Conservation (phyloP, 108 stramenopile genomes). For the Licmophora abbreviata region DNA sequence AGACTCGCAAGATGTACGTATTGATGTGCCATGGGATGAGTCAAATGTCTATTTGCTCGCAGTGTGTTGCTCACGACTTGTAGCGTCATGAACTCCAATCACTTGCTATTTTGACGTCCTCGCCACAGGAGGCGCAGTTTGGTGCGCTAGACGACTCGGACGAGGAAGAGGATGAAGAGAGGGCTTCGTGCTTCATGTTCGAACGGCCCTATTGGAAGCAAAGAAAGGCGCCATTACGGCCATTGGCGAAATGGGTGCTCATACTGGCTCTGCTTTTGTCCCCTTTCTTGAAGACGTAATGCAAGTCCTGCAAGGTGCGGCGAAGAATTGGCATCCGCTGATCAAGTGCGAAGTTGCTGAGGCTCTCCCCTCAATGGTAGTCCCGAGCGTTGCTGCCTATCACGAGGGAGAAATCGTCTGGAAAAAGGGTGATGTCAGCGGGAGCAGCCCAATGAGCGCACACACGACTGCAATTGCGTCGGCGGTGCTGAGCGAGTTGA, state of each 20-base stretch:
- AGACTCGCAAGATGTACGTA: constrained; percentile 46
- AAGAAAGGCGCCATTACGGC: constrained; percentile 97
- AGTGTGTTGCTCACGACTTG: not conserved
- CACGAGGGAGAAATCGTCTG: constrained; percentile 75
- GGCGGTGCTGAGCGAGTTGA: constrained; percentile 70
- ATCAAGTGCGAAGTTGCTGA: constrained; percentile 80
- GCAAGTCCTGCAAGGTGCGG: constrained; percentile 67
- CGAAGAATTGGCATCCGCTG: constrained; percentile 88
- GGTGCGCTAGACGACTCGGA: constrained; percentile 82
- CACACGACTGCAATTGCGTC: constrained; percentile 57
- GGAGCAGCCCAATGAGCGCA: constrained; percentile 48
- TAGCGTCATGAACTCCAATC: constrained; percentile 35
- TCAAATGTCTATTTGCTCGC: not conserved
- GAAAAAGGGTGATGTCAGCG: constrained; percentile 75
- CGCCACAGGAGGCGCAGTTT: constrained; percentile 52
- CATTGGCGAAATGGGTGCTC: constrained; percentile 90
- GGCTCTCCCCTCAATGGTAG: constrained; percentile 67
- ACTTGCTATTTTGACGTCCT: constrained; percentile 11
- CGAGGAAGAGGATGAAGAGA: constrained; percentile 79
- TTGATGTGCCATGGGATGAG: not conserved
- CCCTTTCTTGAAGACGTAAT: constrained; percentile 75
- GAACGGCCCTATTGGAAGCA: constrained; percentile 89
- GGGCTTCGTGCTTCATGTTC: constrained; percentile 75
- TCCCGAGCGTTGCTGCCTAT: constrained; percentile 64
- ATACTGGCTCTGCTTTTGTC: constrained; percentile 80